A percentile compares a stretch with the other conserved stretches of the same genome.
Evolutionary conservation across 2,329 filamentous ascomycete species (phyloP).

Genomic region (Scortechinia acanthostroma): DNA sequence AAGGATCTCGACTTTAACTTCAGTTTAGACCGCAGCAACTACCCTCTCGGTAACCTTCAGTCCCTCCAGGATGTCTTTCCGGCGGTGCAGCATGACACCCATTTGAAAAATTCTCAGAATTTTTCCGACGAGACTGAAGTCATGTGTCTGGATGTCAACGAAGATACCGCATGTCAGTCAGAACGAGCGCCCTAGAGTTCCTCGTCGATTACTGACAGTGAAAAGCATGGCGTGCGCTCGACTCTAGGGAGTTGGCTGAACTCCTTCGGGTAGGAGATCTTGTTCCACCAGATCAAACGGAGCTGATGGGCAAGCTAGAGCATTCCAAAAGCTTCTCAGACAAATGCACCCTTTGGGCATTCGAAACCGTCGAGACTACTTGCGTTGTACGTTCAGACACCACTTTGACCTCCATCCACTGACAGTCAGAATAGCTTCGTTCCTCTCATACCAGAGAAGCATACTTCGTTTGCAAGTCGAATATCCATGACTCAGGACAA

Average conservation of each 20-base stretch:
- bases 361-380: too few relatives aligned
- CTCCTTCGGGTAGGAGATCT: too few relatives aligned
- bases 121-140: neutral
- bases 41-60: neutral
- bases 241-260: too few relatives aligned
- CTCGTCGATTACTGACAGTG: too few relatives aligned
- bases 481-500: neutral
- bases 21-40: neutral
- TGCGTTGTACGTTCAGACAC: neutral
- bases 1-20: neutral
- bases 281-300: too few relatives aligned
- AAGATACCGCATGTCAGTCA: neutral
- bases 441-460: neutral
- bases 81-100: neutral
- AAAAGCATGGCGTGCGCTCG: too few relatives aligned
- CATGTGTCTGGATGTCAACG: neutral
- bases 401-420: neutral
- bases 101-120: neutral
- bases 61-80: neutral
- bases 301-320: too few relatives aligned
- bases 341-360: too few relatives aligned
- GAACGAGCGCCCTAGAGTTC: too few relatives aligned
- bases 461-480: neutral
- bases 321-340: too few relatives aligned
- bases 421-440: neutral